phyloP scores from a whole-genome alignment of 2,329 filamentous ascomycete genomes.

The Penicillium sumatraense region DNA sequence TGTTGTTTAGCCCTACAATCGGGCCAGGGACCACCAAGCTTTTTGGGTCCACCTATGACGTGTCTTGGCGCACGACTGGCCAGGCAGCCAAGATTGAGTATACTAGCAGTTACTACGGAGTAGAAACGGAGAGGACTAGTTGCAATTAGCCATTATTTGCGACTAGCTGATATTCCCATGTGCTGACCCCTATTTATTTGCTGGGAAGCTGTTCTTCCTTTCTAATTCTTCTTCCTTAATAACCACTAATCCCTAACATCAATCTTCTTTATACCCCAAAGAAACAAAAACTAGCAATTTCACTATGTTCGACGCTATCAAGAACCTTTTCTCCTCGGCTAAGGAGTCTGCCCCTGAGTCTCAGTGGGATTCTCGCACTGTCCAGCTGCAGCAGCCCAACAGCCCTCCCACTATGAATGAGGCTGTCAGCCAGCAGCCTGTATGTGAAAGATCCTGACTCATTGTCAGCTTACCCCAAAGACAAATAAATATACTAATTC shows the following conservation, averaged over 20 bases:
- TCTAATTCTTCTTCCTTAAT: not conserved
- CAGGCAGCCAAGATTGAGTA: constrained; percentile 1
- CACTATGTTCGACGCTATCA: constrained; percentile 15
- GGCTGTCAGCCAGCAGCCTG: constrained; percentile 13
- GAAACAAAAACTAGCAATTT: not conserved
- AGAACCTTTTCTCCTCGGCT: constrained; percentile 14
- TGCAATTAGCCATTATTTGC: no score
- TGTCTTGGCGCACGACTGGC: not conserved
- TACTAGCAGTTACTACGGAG: no score
- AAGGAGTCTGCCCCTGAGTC: constrained; percentile 7
- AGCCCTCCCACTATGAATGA: constrained; percentile 13
- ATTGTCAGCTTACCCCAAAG: no score
- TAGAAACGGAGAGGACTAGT: no score
- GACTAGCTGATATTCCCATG: no score
- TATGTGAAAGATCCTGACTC: no score
- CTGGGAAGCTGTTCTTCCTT: not conserved
- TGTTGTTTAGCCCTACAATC: not conserved
- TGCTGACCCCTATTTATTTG: not conserved
- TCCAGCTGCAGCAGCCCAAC: constrained; percentile 15
- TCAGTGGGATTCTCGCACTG: constrained; percentile 15
- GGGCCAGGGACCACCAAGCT: constrained; percentile 1
- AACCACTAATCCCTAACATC: not conserved
- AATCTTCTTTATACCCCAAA: not conserved
- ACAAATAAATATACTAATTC: not conserved
- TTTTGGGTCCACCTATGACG: not conserved